Evolutionary conservation across 2,329 filamentous ascomycete species (phyloP).

Genomic region (Phoma sp.): DNA sequence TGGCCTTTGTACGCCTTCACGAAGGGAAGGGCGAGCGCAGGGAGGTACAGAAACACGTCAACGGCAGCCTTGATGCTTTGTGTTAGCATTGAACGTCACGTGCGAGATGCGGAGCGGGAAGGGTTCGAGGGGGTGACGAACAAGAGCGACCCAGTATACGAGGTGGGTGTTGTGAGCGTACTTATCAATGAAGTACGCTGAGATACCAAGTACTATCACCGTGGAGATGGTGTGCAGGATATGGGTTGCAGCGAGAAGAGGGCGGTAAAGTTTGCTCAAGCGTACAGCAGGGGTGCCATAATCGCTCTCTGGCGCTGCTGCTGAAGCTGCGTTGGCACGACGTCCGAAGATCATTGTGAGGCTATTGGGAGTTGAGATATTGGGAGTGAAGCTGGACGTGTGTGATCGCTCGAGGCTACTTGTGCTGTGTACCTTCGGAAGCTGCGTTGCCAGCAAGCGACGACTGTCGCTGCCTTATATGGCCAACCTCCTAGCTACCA

Average conservation of each 20-base stretch:
- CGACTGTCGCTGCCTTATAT: not conserved
- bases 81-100: not conserved
- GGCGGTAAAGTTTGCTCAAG: conserved; percentile 20
- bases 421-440: not conserved
- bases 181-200: conserved; percentile 26
- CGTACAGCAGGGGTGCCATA: conserved; percentile 20
- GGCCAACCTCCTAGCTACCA: not conserved
- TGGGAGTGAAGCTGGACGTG: not conserved
- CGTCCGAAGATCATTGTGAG: conserved; percentile 10
- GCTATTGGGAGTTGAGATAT: not conserved
- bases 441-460: no score
- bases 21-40: conserved; percentile 18
- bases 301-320: conserved; percentile 12
- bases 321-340: not conserved
- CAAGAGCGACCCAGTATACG: conserved; percentile 27
- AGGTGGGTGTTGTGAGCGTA: conserved; percentile 26
- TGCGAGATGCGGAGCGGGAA: not conserved
- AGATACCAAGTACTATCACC: conserved; percentile 27
- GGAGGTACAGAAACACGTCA: conserved; percentile 23
- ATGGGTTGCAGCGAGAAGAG: conserved; percentile 25
- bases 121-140: conserved; percentile 8
- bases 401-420: not conserved
- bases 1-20: conserved; percentile 34
- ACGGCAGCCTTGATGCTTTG: conserved; percentile 16
- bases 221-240: conserved; percentile 25